Evolutionary conservation across 768 basidiomycete species (phyloP), one percentile per base, ranked within the genome.

Genomic region (Lactarius sanguifluus): DNA sequence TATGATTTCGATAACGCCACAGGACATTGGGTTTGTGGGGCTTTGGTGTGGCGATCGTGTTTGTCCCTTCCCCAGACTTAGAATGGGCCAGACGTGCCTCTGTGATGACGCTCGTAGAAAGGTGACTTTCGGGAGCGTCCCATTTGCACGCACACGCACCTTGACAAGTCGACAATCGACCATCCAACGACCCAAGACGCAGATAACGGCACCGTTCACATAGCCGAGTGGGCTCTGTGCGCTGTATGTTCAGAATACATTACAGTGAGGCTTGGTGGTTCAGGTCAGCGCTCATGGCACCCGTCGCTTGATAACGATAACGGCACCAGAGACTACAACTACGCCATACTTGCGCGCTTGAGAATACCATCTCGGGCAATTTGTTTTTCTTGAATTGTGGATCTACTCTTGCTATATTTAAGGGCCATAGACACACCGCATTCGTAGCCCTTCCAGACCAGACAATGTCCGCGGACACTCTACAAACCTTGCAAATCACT

Each of bases 401-500:
- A 12, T 4, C 13, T 13, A 12, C 47, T 16, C 23, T 36, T 55
- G 40, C 36, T 30, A 30, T 10, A 62, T 65, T 59, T 61, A 61
- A 61, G 47, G 7, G 20, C 41, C 10, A 65, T 50, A 57, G 20
- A 30, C 18, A 30, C 5, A n/a, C 43, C 23, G 16, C 43, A 23
- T 57, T 55, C 32, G 1, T n/a, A 34, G 38, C 41, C 18, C 8
- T n/a, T 2, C 23, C 50, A 16, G 15, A 41, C 16, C 1, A 18
- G 23, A 65, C 30, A 7, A 66, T 66, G 65, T 40, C 65, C 10
- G 23, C 55, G 2, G 60, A 61, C 16, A 43, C 67, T 18, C 64
- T 70, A 63, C 67, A 67, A 38, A 45, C 61, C 9, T 61, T 72
- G 41, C 57, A 72, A 45, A 67, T 61, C 41, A 2, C 71, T 20